These are phyloP conservation scores for Corchorus olitorius DNA, from an alignment of 345 rosid species.

Conservation along the genomic window DNA sequence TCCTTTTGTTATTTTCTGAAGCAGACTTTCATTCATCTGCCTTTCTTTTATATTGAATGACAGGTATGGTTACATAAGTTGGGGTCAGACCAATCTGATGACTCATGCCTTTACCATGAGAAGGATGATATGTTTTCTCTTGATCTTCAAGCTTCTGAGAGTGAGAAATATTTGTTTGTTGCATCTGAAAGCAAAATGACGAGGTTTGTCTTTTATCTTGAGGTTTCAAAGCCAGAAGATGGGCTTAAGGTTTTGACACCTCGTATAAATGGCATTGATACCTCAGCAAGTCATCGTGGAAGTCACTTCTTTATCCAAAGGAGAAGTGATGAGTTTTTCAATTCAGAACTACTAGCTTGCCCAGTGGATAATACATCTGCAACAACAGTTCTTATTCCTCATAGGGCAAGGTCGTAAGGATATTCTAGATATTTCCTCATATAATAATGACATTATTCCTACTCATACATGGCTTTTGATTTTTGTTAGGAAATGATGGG, in stretches of 20 bases:
- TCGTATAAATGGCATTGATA: slow-evolving; percentile 66
- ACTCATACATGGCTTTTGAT: not conserved
- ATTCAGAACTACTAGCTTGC: slow-evolving; percentile 79
- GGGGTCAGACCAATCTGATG: slow-evolving; percentile 72
- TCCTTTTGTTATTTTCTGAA: not conserved
- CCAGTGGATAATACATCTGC: slow-evolving; percentile 58
- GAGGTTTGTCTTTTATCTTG: slow-evolving; percentile 62
- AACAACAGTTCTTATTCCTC: slow-evolving; percentile 72
- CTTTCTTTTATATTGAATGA: slow-evolving; percentile 12
- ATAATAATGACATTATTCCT: not conserved
- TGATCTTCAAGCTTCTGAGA: slow-evolving; percentile 71
- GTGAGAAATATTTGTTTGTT: slow-evolving; percentile 67
- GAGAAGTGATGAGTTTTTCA: slow-evolving; percentile 78
- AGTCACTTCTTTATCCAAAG: slow-evolving; percentile 74
- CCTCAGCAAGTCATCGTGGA: slow-evolving; percentile 79
- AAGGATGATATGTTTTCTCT: slow-evolving; percentile 85
- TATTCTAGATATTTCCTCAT: not conserved
- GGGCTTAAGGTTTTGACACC: slow-evolving; percentile 80
- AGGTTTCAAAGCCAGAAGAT: slow-evolving; percentile 60
- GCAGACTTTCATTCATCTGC: not conserved
- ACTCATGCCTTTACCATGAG: slow-evolving; percentile 82
- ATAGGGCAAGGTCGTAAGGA: slow-evolving; percentile 66
- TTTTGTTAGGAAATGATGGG: slow-evolving; percentile 3
- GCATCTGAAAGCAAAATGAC: slow-evolving; percentile 78
- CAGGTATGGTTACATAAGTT: slow-evolving; percentile 92